These are phyloP conservation scores for Pichia sp. DNA, from an alignment of 1,139 yeast species.

Conservation along the genomic window DNA sequence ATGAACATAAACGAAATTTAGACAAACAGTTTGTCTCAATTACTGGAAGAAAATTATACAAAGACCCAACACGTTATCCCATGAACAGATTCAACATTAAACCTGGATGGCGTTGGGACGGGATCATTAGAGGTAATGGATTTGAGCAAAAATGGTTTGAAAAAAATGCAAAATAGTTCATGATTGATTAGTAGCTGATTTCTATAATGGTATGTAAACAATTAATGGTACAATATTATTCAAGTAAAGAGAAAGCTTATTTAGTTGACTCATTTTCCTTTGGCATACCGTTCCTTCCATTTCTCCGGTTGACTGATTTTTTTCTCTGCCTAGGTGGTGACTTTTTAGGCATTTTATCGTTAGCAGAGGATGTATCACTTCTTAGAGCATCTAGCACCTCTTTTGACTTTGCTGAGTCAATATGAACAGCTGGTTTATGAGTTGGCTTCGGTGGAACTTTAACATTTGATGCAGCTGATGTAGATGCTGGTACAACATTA, in stretches of 20 bases:
- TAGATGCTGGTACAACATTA: not conserved
- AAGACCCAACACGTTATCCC: constrained; percentile 39
- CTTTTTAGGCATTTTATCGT: not conserved
- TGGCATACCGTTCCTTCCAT: constrained; percentile 3
- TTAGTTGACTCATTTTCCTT: not conserved
- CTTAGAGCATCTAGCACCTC: constrained; percentile 6
- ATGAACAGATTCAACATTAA: constrained; percentile 67
- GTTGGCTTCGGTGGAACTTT: constrained; percentile 1
- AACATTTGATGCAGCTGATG: not conserved
- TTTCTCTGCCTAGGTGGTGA: not conserved
- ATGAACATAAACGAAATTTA: constrained; percentile 10
- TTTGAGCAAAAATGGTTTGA: constrained; percentile 64
- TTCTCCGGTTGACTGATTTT: constrained; percentile 1
- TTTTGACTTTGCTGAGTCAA: constrained; percentile 5
- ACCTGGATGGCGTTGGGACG: constrained; percentile 91
- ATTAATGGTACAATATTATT: not conserved
- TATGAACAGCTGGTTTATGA: not conserved
- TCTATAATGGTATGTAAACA: not conserved
- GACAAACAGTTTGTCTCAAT: constrained; percentile 23
- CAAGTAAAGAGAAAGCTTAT: too few relatives aligned
- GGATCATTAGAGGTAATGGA: constrained; percentile 87
- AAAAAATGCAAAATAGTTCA: constrained; percentile 27
- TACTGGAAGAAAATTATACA: constrained; percentile 41
- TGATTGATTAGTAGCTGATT: not conserved
- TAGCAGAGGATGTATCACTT: too few relatives aligned